phyloP scores from a whole-genome alignment of 148 eudicot species.

The Rhododendron ovatum region DNA sequence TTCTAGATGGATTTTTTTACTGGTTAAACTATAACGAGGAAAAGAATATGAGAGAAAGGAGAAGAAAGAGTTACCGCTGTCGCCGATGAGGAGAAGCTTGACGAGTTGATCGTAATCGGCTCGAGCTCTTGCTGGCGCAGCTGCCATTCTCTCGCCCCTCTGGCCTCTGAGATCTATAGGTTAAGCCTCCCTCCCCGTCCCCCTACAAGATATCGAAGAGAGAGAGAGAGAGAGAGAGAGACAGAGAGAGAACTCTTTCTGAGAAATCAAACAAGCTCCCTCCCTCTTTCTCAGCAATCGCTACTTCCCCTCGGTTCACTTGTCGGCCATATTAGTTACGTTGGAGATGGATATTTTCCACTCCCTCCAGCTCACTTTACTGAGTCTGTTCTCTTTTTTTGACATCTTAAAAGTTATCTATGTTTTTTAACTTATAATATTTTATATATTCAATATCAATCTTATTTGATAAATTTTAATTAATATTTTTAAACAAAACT shows the following conservation, averaged over 20 bases:
- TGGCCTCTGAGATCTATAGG: background rate
- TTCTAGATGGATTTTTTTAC: background rate
- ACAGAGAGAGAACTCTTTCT: no score
- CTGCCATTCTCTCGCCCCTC: conserved; percentile 29
- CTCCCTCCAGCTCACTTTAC: no score
- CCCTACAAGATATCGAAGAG: background rate
- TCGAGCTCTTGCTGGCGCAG: conserved; percentile 37
- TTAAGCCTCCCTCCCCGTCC: background rate
- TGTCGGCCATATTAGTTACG: no score
- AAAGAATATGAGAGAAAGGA: background rate
- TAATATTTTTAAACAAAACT: no score
- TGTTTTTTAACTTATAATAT: no score
- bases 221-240: background rate
- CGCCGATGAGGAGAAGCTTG: conserved; percentile 57
- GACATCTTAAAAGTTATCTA: no score
- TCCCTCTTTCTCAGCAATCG: background rate
- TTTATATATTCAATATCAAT: no score
- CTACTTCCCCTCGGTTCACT: no score
- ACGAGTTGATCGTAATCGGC: conserved; percentile 63
- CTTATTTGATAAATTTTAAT: no score
- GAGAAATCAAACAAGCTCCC: background rate
- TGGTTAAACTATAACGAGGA: background rate
- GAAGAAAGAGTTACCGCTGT: conserved; percentile 36
- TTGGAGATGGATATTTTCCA: no score
- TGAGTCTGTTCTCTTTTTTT: no score